Evolutionary conservation across 2,329 filamentous ascomycete genomes (phyloP), one percentile per base, ranked within the genome.

Genomic region (Zymoseptoria ardabiliae): DNA sequence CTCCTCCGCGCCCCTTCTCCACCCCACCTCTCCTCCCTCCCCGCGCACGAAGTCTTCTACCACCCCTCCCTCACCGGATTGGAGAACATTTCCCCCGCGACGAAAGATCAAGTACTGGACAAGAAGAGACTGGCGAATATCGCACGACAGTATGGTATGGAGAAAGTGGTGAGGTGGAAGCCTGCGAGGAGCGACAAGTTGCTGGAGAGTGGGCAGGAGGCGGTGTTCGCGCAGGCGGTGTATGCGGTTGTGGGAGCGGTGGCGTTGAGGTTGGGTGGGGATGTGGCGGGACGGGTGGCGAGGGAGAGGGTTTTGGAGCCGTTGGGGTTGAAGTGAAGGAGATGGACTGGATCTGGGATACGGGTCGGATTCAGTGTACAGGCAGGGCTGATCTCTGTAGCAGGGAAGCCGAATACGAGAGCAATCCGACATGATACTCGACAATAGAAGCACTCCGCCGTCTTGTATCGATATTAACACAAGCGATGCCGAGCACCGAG

Each of bases 171-270:
- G 65, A 82, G 94, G 76, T 97, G 94, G 94, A 90, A 89, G 74
- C 94, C 94, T 25, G 85, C 83, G 77, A 82, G 88, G 82, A 82
- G 85, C 21, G 78, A 86, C 62, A 86, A 91, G 67, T 80, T 96
- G 57, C 73, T 82, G 55, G 77, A 78, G 19, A 96, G 91, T 0
- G 94, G 94, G 65, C 75, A 88, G 25, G 83, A 90, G 23, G 79
- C 86, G 3, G 86, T 97, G 22, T 78, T 96, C 58, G 84, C 88
- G 54, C 86, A 91, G 62, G 85, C 90, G 3, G 69, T 99, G 58
- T 90, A 91, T 72, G 90, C 92, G 52, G 88, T 99, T 58, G 78
- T 97, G 51, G 94, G 94, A 21, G 94, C 94, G 10, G 76, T 99
- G 56, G 87, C 91, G n/a, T 78, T 99, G 70, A 91, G 97, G 74